Conservation (phyloP, 2,329 filamentous ascomycete species). For the Colletotrichum musae region DNA sequence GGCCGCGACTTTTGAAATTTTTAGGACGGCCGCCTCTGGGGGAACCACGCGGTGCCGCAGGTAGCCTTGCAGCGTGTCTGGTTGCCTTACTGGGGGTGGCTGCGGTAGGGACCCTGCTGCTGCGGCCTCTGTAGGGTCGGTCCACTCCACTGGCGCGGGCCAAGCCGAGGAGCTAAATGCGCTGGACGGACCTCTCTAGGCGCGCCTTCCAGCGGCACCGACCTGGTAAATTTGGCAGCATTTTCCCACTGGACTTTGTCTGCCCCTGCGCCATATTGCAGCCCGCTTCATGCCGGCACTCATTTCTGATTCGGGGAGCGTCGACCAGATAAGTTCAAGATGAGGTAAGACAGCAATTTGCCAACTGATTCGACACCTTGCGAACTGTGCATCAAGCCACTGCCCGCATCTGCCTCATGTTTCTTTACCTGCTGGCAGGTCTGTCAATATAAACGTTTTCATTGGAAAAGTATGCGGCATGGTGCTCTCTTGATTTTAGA, state of each 20-base stretch:
- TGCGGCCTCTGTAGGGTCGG: slow-evolving; percentile 33
- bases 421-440: too few species aligned
- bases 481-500: too few species aligned
- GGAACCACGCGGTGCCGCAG: not conserved
- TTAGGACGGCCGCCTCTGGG: slow-evolving; percentile 26
- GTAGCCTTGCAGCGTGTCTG: slow-evolving; percentile 28
- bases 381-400: not conserved
- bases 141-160: slow-evolving; percentile 36
- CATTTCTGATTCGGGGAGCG: too few species aligned
- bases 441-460: too few species aligned
- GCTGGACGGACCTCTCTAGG: slow-evolving; percentile 29
- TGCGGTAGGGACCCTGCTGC: slow-evolving; percentile 21
- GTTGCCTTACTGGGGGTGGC: not conserved
- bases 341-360: too few species aligned
- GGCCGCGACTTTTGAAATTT: slow-evolving; percentile 23
- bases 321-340: too few species aligned
- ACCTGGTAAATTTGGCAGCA: slow-evolving; percentile 8
- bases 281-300: too few species aligned
- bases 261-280: not conserved
- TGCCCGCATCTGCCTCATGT: too few species aligned
- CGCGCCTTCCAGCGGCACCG: slow-evolving; percentile 24
- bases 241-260: slow-evolving; percentile 1
- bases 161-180: slow-evolving; percentile 39
- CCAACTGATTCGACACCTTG: not conserved
- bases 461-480: too few species aligned